These are phyloP conservation scores for Aspergillus sergii DNA, from an alignment of 2,329 filamentous ascomycete genomes.

Conservation along the genomic window DNA sequence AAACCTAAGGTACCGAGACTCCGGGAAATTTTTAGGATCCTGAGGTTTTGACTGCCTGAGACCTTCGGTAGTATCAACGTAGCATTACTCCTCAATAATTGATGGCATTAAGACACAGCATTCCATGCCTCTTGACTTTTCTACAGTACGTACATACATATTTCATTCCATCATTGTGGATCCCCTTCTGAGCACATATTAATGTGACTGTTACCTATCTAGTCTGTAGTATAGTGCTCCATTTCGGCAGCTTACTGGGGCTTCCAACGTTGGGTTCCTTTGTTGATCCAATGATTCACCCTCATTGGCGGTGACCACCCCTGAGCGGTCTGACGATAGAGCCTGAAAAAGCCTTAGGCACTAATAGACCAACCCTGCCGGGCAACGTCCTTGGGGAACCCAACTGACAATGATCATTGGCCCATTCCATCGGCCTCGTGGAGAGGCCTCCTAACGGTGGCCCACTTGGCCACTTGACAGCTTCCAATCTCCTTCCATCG, in stretches of 20 bases:
- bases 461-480: conserved; percentile 26
- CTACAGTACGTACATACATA: background rate
- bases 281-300: background rate
- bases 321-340: conserved; percentile 1
- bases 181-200: background rate
- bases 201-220: background rate
- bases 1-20: background rate
- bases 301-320: conserved; percentile 5
- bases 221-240: background rate
- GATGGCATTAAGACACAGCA: conserved; percentile 5
- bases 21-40: background rate
- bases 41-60: background rate
- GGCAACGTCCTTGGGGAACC: conserved; percentile 5
- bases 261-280: background rate
- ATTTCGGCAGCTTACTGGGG: background rate
- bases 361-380: background rate
- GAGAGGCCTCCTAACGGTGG: conserved; percentile 20
- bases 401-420: conserved; percentile 16
- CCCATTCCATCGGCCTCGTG: conserved; percentile 16
- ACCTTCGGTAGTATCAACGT: conserved; percentile 5
- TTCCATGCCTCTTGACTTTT: background rate
- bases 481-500: conserved; percentile 25
- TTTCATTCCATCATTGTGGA: background rate
- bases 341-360: conserved; percentile 2
- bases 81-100: conserved; percentile 10